These are phyloP conservation scores for Trichoderma brevicompactum DNA, from an alignment of 2,329 filamentous ascomycete genomes.

Conservation along the genomic window DNA sequence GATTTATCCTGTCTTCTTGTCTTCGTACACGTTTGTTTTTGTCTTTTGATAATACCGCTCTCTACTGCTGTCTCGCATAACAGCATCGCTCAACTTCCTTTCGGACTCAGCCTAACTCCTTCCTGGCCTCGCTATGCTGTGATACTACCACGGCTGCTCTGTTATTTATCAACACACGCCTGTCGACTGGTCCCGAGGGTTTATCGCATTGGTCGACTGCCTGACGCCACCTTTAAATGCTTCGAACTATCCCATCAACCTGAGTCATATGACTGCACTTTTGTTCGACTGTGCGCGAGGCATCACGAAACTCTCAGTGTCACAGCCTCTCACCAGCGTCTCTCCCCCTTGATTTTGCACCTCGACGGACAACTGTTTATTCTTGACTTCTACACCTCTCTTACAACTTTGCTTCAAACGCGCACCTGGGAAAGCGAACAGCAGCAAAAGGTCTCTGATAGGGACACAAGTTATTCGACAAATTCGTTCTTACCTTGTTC, in stretches of 20 bases:
- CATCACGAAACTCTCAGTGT: not conserved
- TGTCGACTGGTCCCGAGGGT: not conserved
- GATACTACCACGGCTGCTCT: slow-evolving; percentile 16
- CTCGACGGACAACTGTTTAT: not conserved
- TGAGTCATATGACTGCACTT: slow-evolving; percentile 17
- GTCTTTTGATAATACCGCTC: slow-evolving; percentile 21
- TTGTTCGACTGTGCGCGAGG: slow-evolving; percentile 13
- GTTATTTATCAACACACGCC: slow-evolving; percentile 1
- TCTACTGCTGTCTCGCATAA: not conserved
- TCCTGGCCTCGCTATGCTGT: slow-evolving; percentile 21
- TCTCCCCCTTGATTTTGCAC: slow-evolving; percentile 5
- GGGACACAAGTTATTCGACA: slow-evolving; percentile 3
- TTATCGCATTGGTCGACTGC: slow-evolving; percentile 10
- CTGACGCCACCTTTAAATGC: slow-evolving; percentile 13
- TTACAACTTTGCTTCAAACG: not conserved
- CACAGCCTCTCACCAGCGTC: slow-evolving; percentile 1
- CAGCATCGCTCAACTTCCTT: not conserved
- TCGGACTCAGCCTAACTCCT: not conserved
- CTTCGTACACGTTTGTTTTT: slow-evolving; percentile 1
- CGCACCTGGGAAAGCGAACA: not conserved
- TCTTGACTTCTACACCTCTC: not conserved
- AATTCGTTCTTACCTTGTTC: not conserved
- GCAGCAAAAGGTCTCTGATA: not conserved
- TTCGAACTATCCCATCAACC: slow-evolving; percentile 2
- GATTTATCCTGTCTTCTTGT: slow-evolving; percentile 5